Evolutionary conservation across 1,139 yeast genomes (phyloP).

Genomic region (Blastobotrys aristatus): DNA sequence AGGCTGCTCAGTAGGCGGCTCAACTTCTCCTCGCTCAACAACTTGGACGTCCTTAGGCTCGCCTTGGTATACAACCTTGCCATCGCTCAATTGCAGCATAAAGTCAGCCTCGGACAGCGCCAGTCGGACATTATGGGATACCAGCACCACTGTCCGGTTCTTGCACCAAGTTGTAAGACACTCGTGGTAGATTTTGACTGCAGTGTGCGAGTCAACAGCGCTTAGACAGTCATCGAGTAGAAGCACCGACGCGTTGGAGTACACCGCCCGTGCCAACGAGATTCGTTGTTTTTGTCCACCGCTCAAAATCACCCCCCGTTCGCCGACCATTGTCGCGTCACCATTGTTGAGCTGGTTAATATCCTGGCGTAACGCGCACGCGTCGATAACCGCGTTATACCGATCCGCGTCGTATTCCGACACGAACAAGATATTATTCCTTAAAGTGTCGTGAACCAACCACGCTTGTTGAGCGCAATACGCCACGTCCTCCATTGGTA

Average conservation of each 20-base stretch:
- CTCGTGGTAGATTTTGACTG: constrained; percentile 81
- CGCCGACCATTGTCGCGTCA: constrained; percentile 84
- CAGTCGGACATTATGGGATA: constrained; percentile 89
- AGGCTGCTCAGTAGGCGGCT: no score
- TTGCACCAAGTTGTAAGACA: constrained; percentile 80
- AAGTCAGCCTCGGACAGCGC: constrained; percentile 75
- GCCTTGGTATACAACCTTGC: constrained; percentile 73
- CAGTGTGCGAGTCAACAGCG: no score
- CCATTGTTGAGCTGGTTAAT: constrained; percentile 59
- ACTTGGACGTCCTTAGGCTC: constrained; percentile 44
- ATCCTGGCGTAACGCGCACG: constrained; percentile 66
- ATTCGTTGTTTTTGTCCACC: no score
- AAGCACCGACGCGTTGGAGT: constrained; percentile 75
- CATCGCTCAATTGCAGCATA: constrained; percentile 78
- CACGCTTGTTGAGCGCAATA: constrained; percentile 95
- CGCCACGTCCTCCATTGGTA: constrained; percentile 65
- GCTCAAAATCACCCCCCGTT: constrained; percentile 91
- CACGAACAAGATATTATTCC: constrained; percentile 75
- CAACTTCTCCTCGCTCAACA: no score
- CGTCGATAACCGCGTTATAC: constrained; percentile 76
- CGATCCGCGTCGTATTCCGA: constrained; percentile 67
- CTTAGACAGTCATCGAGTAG: constrained; percentile 87
- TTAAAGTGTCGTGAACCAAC: constrained; percentile 84
- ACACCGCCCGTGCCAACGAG: constrained; percentile 88
- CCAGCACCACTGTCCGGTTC: constrained; percentile 81